A percentile compares a stretch with the other conserved stretches of the same genome.
Conservation (phyloP, 2,329 filamentous ascomycete species). For the Hansfordia pulvinata region DNA sequence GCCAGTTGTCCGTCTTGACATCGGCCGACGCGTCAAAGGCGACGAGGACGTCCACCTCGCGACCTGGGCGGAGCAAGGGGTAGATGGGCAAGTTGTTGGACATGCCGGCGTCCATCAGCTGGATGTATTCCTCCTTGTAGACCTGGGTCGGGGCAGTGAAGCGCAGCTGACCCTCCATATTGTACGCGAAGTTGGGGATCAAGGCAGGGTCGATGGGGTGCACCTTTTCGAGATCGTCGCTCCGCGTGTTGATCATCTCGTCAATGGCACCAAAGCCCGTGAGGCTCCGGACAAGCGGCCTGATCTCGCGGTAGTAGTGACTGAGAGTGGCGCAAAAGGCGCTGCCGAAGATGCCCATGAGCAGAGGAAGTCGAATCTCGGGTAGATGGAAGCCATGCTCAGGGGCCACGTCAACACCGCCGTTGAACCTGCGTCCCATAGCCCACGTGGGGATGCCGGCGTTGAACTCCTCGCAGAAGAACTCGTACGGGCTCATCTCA, state of each 20-base stretch:
- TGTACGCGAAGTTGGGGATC: constrained; percentile 80
- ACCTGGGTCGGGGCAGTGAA: constrained; percentile 67
- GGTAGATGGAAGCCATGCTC: constrained; percentile 61
- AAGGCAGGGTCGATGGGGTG: constrained; percentile 88
- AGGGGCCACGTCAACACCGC: constrained; percentile 51
- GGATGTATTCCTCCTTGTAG: constrained; percentile 55
- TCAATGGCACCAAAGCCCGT: constrained; percentile 68
- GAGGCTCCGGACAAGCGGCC: constrained; percentile 65
- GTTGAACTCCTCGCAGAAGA: constrained; percentile 84
- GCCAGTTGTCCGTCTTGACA: constrained; percentile 89
- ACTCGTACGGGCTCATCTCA: constrained; percentile 86
- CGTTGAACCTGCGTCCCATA: constrained; percentile 68
- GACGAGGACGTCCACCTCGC: constrained; percentile 79
- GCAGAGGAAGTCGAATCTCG: constrained; percentile 67
- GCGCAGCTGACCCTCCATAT: constrained; percentile 65
- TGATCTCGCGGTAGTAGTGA: constrained; percentile 90
- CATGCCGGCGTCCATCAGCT: constrained; percentile 96
- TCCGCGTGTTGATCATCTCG: constrained; percentile 66
- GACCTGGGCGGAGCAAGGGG: constrained; percentile 74
- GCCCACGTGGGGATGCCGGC: constrained; percentile 95
- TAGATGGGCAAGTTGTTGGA: constrained; percentile 97
- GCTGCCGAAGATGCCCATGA: constrained; percentile 92
- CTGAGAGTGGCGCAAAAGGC: constrained; percentile 92
- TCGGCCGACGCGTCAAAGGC: constrained; percentile 94
- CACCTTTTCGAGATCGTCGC: constrained; percentile 76